Base-by-base conservation (phyloP, 208 protist genomes). In the Phytomonas sp. region DNA sequence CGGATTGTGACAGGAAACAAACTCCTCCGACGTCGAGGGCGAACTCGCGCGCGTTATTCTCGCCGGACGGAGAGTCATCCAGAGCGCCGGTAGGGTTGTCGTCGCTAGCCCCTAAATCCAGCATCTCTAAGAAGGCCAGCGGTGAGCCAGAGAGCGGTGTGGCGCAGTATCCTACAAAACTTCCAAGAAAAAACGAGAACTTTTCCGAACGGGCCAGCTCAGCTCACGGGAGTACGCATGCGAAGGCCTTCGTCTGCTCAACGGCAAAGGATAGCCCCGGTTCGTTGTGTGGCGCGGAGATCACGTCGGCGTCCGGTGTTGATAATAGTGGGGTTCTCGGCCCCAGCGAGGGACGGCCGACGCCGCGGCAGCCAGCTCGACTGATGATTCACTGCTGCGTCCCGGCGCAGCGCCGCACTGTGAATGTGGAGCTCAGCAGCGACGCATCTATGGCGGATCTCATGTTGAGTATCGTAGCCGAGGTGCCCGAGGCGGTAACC, bases 381-480 rank as follows among this genome's bases (percentile, higher is more conserved):
- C 64, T 89, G 36, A 78, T 36, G 15, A 62, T 89, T 9, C 74
- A 82, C 43, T 89, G 80, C 62, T 37, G 71, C 40, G 68, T 89
- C 29, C 89, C 89, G 2, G 80, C 75, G 9, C 62, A 88, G 20
- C 65, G 79, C 0, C 62, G 73, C 26, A 59, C 40, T 3, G 77
- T 89, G n/a, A 4, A 30, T 3, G 66, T 95, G 26, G 32, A 60
- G 56, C 68, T 93, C 33, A 72, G 63, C 29, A 78, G 77, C 23
- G 82, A 89, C 29, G 79, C 79, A 17, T 85, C 87, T 0, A 72
- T 91, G 11, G 75, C 46, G 13, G 89, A 92, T 33, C 20, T 95
- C 30, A 30, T 88, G 0, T 11, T 80, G 0, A 71, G 70, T 11
- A 61, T 85, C 20, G 70, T 72, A 0, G 75, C 71, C 3, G 73